Percentiles rank a stretch among this genome's conserved stretches.
These are phyloP conservation scores for Penicillium olsonii DNA, from an alignment of 2,329 filamentous ascomycete species.

Conservation along the genomic window DNA sequence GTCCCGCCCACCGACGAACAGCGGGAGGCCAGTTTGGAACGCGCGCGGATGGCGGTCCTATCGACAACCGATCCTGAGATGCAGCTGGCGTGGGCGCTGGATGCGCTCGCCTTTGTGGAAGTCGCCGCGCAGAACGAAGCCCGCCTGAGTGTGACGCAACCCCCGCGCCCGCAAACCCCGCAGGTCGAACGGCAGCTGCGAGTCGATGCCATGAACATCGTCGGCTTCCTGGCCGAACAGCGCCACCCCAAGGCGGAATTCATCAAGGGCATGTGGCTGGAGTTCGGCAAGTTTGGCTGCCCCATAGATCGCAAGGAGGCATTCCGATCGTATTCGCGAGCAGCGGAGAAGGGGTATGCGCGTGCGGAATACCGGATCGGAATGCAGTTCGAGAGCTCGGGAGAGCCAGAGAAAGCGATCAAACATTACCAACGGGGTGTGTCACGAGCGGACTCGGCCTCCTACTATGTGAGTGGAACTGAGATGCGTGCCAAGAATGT, in stretches of 20 bases:
- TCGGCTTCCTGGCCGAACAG: slow-evolving; percentile 85
- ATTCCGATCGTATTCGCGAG: slow-evolving; percentile 79
- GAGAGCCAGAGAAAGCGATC: slow-evolving; percentile 87
- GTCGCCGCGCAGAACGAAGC: slow-evolving; percentile 75
- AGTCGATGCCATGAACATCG: slow-evolving; percentile 86
- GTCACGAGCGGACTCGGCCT: slow-evolving; percentile 80
- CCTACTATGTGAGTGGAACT: slow-evolving; percentile 59
- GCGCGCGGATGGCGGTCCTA: slow-evolving; percentile 77
- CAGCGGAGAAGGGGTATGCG: slow-evolving; percentile 82
- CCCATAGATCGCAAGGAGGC: slow-evolving; percentile 93
- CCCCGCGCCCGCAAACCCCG: slow-evolving; percentile 73
- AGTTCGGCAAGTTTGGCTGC: slow-evolving; percentile 94
- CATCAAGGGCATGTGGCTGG: slow-evolving; percentile 92
- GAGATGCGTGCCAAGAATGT: slow-evolving; percentile 2
- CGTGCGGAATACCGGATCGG: slow-evolving; percentile 95
- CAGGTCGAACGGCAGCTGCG: slow-evolving; percentile 85
- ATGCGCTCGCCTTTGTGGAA: slow-evolving; percentile 86
- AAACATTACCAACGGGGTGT: slow-evolving; percentile 86
- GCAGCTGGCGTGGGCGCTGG: slow-evolving; percentile 95
- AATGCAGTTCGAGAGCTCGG: slow-evolving; percentile 96
- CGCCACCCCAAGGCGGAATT: slow-evolving; percentile 92
- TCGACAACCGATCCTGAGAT: slow-evolving; percentile 94
- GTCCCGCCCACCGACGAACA: slow-evolving; percentile 93
- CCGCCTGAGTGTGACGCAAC: slow-evolving; percentile 62
- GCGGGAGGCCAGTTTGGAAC: slow-evolving; percentile 85